These are phyloP conservation scores for Suillus americanus DNA, from an alignment of 768 basidiomycete genomes.

Conservation along the genomic window DNA sequence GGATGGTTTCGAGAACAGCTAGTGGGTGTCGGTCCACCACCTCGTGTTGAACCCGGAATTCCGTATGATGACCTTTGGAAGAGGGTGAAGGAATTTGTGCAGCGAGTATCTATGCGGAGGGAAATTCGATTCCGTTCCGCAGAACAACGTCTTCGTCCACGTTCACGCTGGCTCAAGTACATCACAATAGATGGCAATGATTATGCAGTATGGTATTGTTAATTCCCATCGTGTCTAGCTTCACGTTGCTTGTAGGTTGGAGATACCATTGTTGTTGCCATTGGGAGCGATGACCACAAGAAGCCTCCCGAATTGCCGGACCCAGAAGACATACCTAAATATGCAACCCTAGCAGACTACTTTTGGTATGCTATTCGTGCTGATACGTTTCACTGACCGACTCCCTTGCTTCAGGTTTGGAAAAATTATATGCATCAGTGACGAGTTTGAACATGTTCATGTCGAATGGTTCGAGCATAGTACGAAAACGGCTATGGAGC, in stretches of 20 bases:
- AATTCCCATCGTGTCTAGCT: not conserved
- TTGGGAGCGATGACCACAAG: conserved; percentile 31
- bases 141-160: conserved; percentile 34
- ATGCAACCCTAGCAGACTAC: conserved; percentile 49
- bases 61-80: conserved; percentile 13
- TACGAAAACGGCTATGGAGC: conserved; percentile 56
- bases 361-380: conserved; percentile 53
- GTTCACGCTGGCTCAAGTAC: conserved; percentile 37
- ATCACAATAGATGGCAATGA: conserved; percentile 42
- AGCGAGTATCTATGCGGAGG: conserved; percentile 15
- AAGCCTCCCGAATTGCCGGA: conserved; percentile 35
- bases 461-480: conserved; percentile 78
- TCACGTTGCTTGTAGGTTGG: conserved; percentile 46
- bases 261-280: conserved; percentile 57
- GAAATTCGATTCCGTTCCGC: conserved; percentile 17
- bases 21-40: conserved; percentile 50
- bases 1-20: conserved; percentile 57
- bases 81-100: conserved; percentile 23
- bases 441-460: conserved; percentile 47
- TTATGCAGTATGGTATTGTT: conserved; percentile 39
- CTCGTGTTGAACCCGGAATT: conserved; percentile 13
- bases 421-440: conserved; percentile 54
- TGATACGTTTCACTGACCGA: not conserved
- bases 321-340: conserved; percentile 33
- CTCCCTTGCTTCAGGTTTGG: conserved; percentile 55